Evolutionary conservation across 345 rosid species (phyloP).

Genomic region (Anacardium occidentale): DNA sequence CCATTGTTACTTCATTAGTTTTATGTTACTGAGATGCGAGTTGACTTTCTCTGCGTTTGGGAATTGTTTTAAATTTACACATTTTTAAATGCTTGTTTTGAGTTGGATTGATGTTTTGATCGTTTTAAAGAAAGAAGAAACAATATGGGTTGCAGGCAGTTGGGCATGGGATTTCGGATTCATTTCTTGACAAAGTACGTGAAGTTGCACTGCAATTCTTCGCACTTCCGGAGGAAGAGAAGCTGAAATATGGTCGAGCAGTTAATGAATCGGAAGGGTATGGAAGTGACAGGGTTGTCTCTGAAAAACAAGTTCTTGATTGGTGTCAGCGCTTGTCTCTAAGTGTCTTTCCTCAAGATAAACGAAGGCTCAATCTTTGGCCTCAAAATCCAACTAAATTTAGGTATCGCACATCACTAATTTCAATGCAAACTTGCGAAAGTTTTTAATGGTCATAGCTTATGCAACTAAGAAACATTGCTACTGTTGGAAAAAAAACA

Average conservation of each 20-base stretch:
- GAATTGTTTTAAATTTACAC: too few species aligned
- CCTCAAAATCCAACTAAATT: slow-evolving; percentile 45
- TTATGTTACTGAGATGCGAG: too few species aligned
- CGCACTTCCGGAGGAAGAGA: slow-evolving; percentile 41
- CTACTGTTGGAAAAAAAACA: too few species aligned
- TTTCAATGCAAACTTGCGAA: not conserved
- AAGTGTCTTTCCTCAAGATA: slow-evolving; percentile 39
- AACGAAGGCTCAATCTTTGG: slow-evolving; percentile 43
- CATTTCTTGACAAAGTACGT: slow-evolving; percentile 43
- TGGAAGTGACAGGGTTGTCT: slow-evolving; percentile 43
- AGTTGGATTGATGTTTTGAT: not conserved
- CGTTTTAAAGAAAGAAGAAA: too few species aligned
- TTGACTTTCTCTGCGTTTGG: too few species aligned
- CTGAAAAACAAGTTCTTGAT: slow-evolving; percentile 42
- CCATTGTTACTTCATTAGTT: too few species aligned
- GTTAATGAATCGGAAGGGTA: slow-evolving; percentile 44
- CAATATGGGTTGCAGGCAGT: slow-evolving; percentile 28
- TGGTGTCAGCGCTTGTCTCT: slow-evolving; percentile 49
- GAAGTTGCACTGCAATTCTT: slow-evolving; percentile 38
- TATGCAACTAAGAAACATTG: too few species aligned
- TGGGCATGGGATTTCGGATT: slow-evolving; percentile 46
- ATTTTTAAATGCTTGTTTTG: too few species aligned
- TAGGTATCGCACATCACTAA: slow-evolving; percentile 22
- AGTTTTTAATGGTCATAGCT: too few species aligned
- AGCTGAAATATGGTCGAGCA: slow-evolving; percentile 35